Evolutionary conservation across 2,329 filamentous ascomycete species (phyloP).

Genomic region (Talaromyces funiculosus): DNA sequence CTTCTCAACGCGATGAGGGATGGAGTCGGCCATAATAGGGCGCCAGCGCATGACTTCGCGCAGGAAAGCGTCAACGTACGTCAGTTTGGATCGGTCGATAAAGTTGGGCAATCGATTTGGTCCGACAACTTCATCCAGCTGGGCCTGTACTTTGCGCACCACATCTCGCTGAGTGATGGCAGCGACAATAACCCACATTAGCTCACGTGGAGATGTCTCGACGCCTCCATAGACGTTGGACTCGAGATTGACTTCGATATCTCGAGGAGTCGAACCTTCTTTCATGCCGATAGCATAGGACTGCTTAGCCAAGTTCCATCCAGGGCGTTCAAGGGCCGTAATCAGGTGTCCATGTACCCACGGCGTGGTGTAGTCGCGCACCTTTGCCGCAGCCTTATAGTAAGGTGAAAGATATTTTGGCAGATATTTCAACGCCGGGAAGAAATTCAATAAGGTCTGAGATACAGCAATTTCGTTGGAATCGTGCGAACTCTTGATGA

Average conservation of each 20-base stretch:
- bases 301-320: too few species aligned
- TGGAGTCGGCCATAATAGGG: neutral
- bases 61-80: neutral
- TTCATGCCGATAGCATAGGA: too few species aligned
- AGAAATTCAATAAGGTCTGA: too few species aligned
- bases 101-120: neutral
- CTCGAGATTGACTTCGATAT: neutral
- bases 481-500: too few species aligned
- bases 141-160: neutral
- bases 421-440: too few species aligned
- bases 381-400: too few species aligned
- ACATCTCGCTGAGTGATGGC: neutral
- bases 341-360: too few species aligned
- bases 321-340: too few species aligned
- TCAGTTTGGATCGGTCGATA: neutral
- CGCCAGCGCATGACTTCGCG: neutral
- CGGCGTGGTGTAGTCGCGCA: too few species aligned
- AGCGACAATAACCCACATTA: neutral
- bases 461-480: too few species aligned
- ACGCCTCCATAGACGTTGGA: neutral
- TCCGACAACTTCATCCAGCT: neutral
- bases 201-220: neutral
- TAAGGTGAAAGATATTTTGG: too few species aligned
- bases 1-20: neutral
- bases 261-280: too few species aligned